Percentiles rank a stretch among this genome's conserved stretches.
phyloP scores from a whole-genome alignment of 1,284 basidiomycete genomes.

The Ganoderma lingzhi region DNA sequence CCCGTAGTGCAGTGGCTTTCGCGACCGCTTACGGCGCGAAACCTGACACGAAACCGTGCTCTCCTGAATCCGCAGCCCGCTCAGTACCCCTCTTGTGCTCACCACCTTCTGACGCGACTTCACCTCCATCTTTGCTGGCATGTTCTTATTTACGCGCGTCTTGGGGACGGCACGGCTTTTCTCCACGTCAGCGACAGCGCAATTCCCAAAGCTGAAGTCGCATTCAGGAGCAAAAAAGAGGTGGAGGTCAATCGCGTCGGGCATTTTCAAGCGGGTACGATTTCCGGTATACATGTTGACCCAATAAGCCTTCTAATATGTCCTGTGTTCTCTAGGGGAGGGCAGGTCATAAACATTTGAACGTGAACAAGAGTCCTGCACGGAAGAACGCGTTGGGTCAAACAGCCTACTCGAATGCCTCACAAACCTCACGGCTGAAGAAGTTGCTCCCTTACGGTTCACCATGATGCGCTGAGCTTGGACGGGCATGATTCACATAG shows the following conservation, averaged over 20 bases:
- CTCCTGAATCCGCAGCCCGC: background rate
- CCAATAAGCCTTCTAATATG: slow-evolving; percentile 7
- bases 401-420: slow-evolving; percentile 68
- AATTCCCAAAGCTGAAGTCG: slow-evolving; percentile 71
- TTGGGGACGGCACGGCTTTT: slow-evolving; percentile 44
- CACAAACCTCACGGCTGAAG: slow-evolving; percentile 72
- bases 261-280: slow-evolving; percentile 81
- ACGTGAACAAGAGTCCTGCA: slow-evolving; percentile 68
- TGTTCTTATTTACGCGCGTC: slow-evolving; percentile 36
- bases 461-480: slow-evolving; percentile 37
- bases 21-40: background rate
- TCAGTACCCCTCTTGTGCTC: slow-evolving; percentile 6
- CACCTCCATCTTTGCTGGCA: slow-evolving; percentile 12
- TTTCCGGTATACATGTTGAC: slow-evolving; percentile 8
- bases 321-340: slow-evolving; percentile 57
- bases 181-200: slow-evolving; percentile 42
- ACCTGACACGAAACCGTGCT: background rate
- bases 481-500: background rate
- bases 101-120: background rate
- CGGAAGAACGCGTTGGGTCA: slow-evolving; percentile 72
- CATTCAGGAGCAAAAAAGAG: slow-evolving; percentile 85
- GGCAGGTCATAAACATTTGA: slow-evolving; percentile 75
- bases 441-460: slow-evolving; percentile 75
- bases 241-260: slow-evolving; percentile 74
- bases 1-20: slow-evolving; percentile 2